Base-by-base conservation (phyloP, 2,329 filamentous ascomycete species). In the Penicillium brasilianum region DNA sequence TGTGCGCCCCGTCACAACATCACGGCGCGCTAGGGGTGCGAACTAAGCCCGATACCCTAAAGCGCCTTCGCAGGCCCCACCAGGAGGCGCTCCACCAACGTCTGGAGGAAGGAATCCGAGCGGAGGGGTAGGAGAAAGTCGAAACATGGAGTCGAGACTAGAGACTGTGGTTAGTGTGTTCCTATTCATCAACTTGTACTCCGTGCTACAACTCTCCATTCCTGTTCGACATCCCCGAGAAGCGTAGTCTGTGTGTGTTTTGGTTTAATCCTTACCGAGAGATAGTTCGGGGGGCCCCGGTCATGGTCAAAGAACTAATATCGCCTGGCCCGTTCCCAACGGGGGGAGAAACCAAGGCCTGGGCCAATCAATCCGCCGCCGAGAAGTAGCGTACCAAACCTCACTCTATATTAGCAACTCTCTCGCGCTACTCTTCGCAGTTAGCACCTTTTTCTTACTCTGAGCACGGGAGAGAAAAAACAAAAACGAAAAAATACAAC, bases 361-460 rank as follows among this genome's bases (percentile, higher is more conserved):
- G 55, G 37, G 61, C 65, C 65, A 66, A 66, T 67, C 65, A 66
- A 44, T 39, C 14, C 10, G 36, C 36, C 49, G 41, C 41, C 14
- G 16, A 55, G 48, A 28, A 62, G 61, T 67, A 66, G 63, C 57
- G 65, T 67, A 67, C 65, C 65, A 66, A 55, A 64, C 48, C 51
- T 64, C 36, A 52, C 58, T n/a, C 44, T 59, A 60, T 65, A 39
- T 61, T 57, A 60, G 37, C 57, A 55, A 22, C 20, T 30, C 13
- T 37, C 5, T 30, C 44, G 22, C 44, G 44, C 44, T 48, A 48
- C 55, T 14, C 13, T 43, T 16, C 13, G 39, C 10, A 55, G 16
- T 49, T 32, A 20, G 48, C 30, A 50, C 2, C 48, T 34, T 34
- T 34, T 28, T n/a, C n/a, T n/a, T n/a, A n/a, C n/a, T n/a, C n/a